Percentiles rank a stretch among this genome's conserved stretches.
Evolutionary conservation across 768 basidiomycete species (phyloP).

Genomic region (Leccinum subgranulosum): DNA sequence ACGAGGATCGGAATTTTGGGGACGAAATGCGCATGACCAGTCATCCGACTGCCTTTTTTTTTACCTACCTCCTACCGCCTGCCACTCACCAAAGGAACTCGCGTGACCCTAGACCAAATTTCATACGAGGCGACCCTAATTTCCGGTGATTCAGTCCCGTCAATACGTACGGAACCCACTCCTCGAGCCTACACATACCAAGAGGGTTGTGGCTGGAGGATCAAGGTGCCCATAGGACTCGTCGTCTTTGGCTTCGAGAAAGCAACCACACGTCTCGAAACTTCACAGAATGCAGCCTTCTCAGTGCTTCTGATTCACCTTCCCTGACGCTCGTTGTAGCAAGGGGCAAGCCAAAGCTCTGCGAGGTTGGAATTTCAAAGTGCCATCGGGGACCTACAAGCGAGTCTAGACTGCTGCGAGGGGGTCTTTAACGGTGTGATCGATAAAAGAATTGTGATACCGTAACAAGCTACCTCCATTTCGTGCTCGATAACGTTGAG

Average conservation of each 20-base stretch:
- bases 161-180: conserved; percentile 1
- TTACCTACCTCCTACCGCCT: neutral
- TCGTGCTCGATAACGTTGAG: conserved; percentile 12
- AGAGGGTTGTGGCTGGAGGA: conserved; percentile 21
- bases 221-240: conserved; percentile 12
- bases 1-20: neutral
- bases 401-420: conserved; percentile 16
- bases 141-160: conserved; percentile 16
- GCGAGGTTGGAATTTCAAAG: conserved; percentile 24
- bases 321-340: conserved; percentile 30
- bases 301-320: conserved; percentile 25
- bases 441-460: conserved; percentile 13
- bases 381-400: conserved; percentile 15
- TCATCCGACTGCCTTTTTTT: conserved; percentile 2
- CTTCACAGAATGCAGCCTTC: conserved; percentile 20
- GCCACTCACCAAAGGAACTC: conserved; percentile 16
- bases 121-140: conserved; percentile 20
- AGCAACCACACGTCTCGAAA: conserved; percentile 5
- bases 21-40: conserved; percentile 11
- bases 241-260: conserved; percentile 18
- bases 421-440: conserved; percentile 10
- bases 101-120: conserved; percentile 20
- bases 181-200: conserved; percentile 17
- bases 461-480: conserved; percentile 16
- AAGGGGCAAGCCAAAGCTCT: conserved; percentile 16